These are phyloP conservation scores for Wickerhamomyces tratensis DNA, from an alignment of 805 yeast species.

Conservation along the genomic window DNA sequence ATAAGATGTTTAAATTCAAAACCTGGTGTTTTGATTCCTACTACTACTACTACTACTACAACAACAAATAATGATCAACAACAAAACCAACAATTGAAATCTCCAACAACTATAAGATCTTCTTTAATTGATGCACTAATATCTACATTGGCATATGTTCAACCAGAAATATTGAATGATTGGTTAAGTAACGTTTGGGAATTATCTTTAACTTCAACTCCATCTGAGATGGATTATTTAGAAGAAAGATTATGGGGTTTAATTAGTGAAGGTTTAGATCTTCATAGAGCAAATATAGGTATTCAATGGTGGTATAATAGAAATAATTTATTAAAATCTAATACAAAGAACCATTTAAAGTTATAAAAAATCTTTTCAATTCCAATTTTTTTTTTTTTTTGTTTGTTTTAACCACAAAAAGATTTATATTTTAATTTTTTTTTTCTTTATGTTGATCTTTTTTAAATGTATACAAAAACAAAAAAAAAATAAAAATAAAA, in stretches of 20 bases:
- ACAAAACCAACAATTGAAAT: slow-evolving; percentile 4
- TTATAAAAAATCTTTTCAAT: too few relatives aligned
- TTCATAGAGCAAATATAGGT: slow-evolving; percentile 45
- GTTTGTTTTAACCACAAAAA: too few relatives aligned
- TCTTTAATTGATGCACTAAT: slow-evolving; percentile 38
- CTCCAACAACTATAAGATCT: slow-evolving; percentile 30
- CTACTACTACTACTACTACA: neutral
- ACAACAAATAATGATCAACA: neutral
- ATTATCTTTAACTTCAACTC: slow-evolving; percentile 23
- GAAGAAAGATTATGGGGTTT: slow-evolving; percentile 38
- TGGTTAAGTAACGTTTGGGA: slow-evolving; percentile 41
- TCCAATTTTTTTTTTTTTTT: too few relatives aligned
- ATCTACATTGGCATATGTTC: slow-evolving; percentile 43
- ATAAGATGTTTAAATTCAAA: slow-evolving; percentile 26
- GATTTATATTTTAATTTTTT: too few relatives aligned
- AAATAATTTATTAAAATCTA: neutral
- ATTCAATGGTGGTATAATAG: slow-evolving; percentile 55
- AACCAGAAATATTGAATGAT: slow-evolving; percentile 26
- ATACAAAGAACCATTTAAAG: too few relatives aligned
- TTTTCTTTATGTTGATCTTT: too few relatives aligned
- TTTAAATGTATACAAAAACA: too few relatives aligned
- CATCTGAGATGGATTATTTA: slow-evolving; percentile 29
- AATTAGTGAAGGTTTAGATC: slow-evolving; percentile 47
- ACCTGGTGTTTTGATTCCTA: slow-evolving; percentile 22
- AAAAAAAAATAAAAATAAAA: too few relatives aligned